A percentile compares a stretch with the other conserved stretches of the same genome.
Evolutionary conservation across 176 grass and related monocot genomes (phyloP).

Genomic region (Aegilops sharonensis): DNA sequence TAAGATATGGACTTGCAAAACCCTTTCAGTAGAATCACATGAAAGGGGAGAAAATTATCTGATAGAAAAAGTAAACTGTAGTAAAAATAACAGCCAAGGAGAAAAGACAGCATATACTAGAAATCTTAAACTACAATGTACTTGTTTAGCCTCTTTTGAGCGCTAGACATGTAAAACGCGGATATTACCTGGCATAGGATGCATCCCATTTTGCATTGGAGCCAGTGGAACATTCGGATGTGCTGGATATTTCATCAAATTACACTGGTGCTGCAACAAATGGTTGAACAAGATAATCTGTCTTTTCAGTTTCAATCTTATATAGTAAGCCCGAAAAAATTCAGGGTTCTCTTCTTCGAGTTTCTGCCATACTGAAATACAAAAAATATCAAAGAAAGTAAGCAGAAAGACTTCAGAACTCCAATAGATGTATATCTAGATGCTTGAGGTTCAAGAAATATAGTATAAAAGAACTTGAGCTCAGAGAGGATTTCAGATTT

Average conservation of each 20-base stretch:
- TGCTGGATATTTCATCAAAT: slow-evolving; percentile 85
- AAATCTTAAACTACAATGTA: background rate
- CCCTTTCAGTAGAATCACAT: background rate
- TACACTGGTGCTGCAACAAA: slow-evolving; percentile 85
- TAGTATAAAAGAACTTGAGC: too few species aligned
- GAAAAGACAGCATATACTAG: background rate
- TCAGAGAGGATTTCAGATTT: background rate
- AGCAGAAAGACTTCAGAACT: slow-evolving; percentile 1
- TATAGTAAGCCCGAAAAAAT: slow-evolving; percentile 94
- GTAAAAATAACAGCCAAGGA: slow-evolving; percentile 13
- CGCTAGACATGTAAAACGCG: background rate
- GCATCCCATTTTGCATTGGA: slow-evolving; percentile 84
- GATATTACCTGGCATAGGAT: slow-evolving; percentile 82
- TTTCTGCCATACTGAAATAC: slow-evolving; percentile 93
- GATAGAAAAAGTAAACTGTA: slow-evolving; percentile 16
- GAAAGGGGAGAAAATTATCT: slow-evolving; percentile 13
- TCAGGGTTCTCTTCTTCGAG: slow-evolving; percentile 96
- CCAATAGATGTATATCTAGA: background rate
- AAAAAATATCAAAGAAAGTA: slow-evolving; percentile 29
- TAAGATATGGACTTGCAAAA: background rate
- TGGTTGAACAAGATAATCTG: slow-evolving; percentile 98
- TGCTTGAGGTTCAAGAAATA: background rate
- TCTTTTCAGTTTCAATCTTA: slow-evolving; percentile 92
- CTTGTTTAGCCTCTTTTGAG: background rate
- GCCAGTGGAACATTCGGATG: slow-evolving; percentile 66